Conservation (phyloP, 441 rosid genomes). For the Melastoma candidum region DNA sequence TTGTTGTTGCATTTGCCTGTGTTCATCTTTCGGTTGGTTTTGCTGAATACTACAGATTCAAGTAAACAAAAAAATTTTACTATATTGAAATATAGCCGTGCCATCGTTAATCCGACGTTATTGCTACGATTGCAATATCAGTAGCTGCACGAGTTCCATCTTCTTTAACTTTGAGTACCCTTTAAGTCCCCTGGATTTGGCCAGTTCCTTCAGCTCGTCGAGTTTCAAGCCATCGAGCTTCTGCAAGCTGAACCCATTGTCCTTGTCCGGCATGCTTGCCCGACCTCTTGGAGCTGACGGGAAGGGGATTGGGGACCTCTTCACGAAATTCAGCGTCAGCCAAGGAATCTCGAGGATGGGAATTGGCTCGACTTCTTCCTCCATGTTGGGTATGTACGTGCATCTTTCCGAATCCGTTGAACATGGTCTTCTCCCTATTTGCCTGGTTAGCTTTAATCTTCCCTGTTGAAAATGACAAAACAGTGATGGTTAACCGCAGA, state of each 20-base stretch:
- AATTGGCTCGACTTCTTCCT: background rate
- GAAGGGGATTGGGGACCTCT: slow-evolving; percentile 31
- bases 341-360: slow-evolving; percentile 4
- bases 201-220: slow-evolving; percentile 48
- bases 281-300: slow-evolving; percentile 21
- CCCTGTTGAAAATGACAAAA: too few species aligned
- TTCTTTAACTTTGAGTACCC: slow-evolving; percentile 64
- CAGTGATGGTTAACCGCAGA: too few species aligned
- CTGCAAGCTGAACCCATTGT: background rate
- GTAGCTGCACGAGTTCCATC: slow-evolving; percentile 31
- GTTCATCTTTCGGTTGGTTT: too few species aligned
- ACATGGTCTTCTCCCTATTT: too few species aligned
- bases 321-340: slow-evolving; percentile 36
- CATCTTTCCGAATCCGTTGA: too few species aligned
- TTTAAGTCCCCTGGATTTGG: slow-evolving; percentile 49
- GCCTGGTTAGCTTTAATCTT: slow-evolving; percentile 4
- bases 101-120: too few species aligned
- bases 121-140: slow-evolving; percentile 8
- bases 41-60: too few species aligned
- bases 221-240: slow-evolving; percentile 37
- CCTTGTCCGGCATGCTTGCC: slow-evolving; percentile 12
- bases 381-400: slow-evolving; percentile 3
- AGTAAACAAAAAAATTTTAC: too few species aligned
- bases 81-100: too few species aligned
- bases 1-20: too few species aligned